Base-by-base conservation (phyloP, 1,139 yeast species). In the Suhomyces panamericanus region DNA sequence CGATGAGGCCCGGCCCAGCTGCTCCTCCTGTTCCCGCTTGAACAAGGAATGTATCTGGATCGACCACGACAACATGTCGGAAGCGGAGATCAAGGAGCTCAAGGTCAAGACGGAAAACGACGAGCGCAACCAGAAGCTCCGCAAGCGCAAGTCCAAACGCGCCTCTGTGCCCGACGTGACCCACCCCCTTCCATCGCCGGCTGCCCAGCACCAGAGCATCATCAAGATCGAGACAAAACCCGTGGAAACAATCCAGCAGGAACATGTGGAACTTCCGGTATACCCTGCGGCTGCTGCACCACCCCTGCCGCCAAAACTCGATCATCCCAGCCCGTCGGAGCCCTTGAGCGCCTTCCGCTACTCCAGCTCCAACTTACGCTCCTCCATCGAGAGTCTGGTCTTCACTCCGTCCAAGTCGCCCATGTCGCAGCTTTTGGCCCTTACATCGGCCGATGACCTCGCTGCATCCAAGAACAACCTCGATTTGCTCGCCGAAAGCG, bases 1-100 rank as follows among this genome's bases (percentile, higher is more conserved):
- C 56, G 81, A 85, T 56, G 93, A 85, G 58, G 60, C 60, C 0
- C 72, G 71, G 46, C 93, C 93, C 2, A 57, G 59, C 3, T 85
- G 93, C 56, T 59, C 69, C 0, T 87, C 84, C 46, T 55, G 59
- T 31, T 30, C 43, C 32, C 42, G 60, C 24, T 42, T 57, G 26
- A 40, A 48, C 35, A 56, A 56, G 37, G 53, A 54, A 11, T 57
- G 60, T 35, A 42, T 67, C 11, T 71, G 74, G 69, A 54, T 68
- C 10, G 74, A 69, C 46, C 45, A 48, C 35, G 55, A 58, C 11
- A 56, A 55, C 35, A 68, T 67, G 72, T 45, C 58, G 12, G 63
- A 62, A 36, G 55, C 49, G 6, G 63, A 66, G 35, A 58, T 69
- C 27, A 54, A 51, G 26, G 35, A 38, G 12, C 52, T 68, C 32